phyloP scores from a whole-genome alignment of 2,329 filamentous ascomycete species.

The Pseudovirgaria hyperparasitica region DNA sequence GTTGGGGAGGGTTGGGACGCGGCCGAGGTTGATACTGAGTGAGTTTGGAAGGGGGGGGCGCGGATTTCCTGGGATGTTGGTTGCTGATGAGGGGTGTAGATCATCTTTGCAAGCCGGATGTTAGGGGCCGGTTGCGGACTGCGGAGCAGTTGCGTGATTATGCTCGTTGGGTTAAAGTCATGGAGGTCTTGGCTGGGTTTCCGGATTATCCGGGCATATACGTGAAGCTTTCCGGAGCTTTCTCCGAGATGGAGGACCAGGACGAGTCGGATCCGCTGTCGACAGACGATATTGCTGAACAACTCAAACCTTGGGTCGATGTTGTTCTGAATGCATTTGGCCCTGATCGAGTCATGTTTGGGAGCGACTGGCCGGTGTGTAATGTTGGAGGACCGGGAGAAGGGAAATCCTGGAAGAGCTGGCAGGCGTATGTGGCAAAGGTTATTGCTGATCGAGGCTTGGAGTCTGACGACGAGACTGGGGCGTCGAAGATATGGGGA shows the following conservation, averaged over 20 bases:
- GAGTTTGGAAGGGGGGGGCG: no score
- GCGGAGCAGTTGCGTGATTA: constrained; percentile 41
- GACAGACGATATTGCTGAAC: constrained; percentile 46
- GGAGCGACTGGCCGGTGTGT: constrained; percentile 88
- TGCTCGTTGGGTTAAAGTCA: constrained; percentile 54
- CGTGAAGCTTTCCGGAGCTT: constrained; percentile 83
- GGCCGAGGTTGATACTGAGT: constrained; percentile 60
- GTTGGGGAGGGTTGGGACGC: constrained; percentile 42
- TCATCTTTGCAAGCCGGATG: constrained; percentile 80
- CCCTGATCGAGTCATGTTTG: constrained; percentile 67
- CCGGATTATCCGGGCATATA: constrained; percentile 54
- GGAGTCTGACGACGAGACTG: no score
- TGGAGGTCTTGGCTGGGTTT: constrained; percentile 55
- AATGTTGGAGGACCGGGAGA: constrained; percentile 53
- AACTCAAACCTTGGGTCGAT: constrained; percentile 57
- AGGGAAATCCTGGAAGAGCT: no score
- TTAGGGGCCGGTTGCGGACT: constrained; percentile 40
- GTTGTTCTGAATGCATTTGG: constrained; percentile 63
- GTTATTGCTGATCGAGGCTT: no score
- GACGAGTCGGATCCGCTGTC: constrained; percentile 24
- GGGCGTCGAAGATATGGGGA: no score
- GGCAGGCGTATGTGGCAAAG: no score
- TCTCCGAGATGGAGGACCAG: constrained; percentile 59
- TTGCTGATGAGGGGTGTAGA: constrained; percentile 39
- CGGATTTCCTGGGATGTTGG: no score